Percentiles rank a stretch among this genome's conserved stretches.
Evolutionary conservation across 78 protist genomes (phyloP).

Genomic region (Protostelium mycophagum): DNA sequence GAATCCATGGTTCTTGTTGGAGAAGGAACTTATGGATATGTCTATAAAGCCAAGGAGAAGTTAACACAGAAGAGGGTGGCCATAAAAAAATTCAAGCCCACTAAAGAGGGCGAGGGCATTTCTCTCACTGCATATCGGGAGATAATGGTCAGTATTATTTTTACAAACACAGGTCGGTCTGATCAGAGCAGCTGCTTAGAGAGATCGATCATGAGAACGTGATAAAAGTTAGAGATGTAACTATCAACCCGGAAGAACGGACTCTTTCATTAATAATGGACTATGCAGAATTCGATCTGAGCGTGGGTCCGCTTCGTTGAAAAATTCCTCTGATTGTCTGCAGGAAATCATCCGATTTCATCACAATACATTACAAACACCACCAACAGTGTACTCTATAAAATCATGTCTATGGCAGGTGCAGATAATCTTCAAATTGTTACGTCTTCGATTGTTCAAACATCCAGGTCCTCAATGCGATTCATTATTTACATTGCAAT

Average conservation of each 20-base stretch:
- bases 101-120: conserved; percentile 70
- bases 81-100: conserved; percentile 44
- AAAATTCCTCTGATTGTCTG: conserved; percentile 6
- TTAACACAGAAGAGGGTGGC: conserved; percentile 37
- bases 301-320: conserved; percentile 21
- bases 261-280: conserved; percentile 62
- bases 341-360: not conserved
- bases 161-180: not conserved
- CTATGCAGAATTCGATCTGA: conserved; percentile 79
- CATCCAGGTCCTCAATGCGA: conserved; percentile 58
- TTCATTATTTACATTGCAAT: conserved; percentile 72
- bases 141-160: conserved; percentile 38
- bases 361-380: not conserved
- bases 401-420: conserved; percentile 36
- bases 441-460: conserved; percentile 66
- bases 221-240: conserved; percentile 40
- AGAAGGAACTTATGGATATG: conserved; percentile 72
- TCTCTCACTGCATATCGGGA: conserved; percentile 66
- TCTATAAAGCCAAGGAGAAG: conserved; percentile 48
- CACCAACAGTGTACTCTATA: conserved; percentile 6
- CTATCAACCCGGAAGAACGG: conserved; percentile 35
- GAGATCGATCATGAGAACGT: conserved; percentile 67
- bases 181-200: conserved; percentile 37
- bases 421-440: conserved; percentile 25
- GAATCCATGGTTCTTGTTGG: conserved; percentile 42